A percentile compares a stretch with the other conserved stretches of the same genome.
Evolutionary conservation across 1,139 yeast species (phyloP).

Genomic region (Blastobotrys arbuscula): DNA sequence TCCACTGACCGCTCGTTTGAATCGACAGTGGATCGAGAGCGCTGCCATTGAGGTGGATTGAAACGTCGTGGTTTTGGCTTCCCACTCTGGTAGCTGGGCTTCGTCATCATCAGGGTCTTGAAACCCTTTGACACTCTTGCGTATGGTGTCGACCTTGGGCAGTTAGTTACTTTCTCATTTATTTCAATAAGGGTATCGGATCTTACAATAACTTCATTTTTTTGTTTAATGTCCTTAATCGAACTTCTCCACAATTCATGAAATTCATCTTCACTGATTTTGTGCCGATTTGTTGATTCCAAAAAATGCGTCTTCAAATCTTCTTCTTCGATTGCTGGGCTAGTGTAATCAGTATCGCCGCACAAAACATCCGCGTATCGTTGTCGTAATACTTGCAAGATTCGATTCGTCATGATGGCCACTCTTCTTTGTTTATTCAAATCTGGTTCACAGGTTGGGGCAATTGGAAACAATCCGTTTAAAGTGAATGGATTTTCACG

Average conservation of each 20-base stretch:
- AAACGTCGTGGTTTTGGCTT: conserved; percentile 26
- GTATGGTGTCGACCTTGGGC: conserved; percentile 23
- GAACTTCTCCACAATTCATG: conserved; percentile 75
- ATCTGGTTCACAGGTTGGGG: conserved; percentile 71
- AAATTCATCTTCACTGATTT: conserved; percentile 64
- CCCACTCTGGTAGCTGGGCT: conserved; percentile 19
- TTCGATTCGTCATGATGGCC: conserved; percentile 60
- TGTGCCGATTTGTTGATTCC: conserved; percentile 26
- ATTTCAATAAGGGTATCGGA: conserved; percentile 35
- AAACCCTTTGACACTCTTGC: conserved; percentile 22
- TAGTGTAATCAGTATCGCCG: conserved; percentile 46
- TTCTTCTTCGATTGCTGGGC: conserved; percentile 25
- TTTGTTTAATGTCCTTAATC: conserved; percentile 55
- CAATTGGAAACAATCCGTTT: conserved; percentile 52
- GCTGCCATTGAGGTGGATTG: conserved; percentile 35
- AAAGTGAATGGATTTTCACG: conserved; percentile 52
- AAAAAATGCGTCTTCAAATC: conserved; percentile 26
- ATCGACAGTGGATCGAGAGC: conserved; percentile 32
- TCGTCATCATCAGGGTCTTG: conserved; percentile 20
- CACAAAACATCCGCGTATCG: conserved; percentile 67
- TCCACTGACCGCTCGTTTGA: conserved; percentile 25
- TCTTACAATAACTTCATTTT: conserved; percentile 82
- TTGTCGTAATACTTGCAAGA: conserved; percentile 59
- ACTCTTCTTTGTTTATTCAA: conserved; percentile 65
- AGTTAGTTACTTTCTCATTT: conserved; percentile 27